Evolutionary conservation across 257 asterid genomes (phyloP).

Genomic region (Osmanthus fragrans): DNA sequence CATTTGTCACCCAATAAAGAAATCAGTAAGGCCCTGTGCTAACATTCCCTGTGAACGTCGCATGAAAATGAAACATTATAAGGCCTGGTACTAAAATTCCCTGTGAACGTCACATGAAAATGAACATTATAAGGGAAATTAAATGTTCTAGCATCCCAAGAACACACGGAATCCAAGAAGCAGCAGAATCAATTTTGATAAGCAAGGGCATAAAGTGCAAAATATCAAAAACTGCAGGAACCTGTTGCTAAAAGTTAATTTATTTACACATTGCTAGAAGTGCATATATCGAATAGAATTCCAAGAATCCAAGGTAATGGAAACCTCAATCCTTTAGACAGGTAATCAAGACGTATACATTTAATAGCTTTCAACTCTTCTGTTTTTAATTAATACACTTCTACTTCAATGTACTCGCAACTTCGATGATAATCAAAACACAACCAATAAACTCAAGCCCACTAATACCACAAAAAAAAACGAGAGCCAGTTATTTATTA

Average conservation of each 20-base stretch:
- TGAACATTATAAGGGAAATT: not conserved
- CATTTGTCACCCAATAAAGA: conserved; percentile 22
- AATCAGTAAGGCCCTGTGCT: conserved; percentile 6
- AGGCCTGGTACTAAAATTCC: not conserved
- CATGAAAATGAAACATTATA: conserved; percentile 1
- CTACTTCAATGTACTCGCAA: not conserved
- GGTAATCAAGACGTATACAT: not conserved
- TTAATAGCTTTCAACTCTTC: not conserved
- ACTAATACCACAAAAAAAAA: not conserved
- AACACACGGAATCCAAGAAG: not conserved
- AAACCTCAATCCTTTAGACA: not conserved
- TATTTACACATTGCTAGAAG: conserved; percentile 6
- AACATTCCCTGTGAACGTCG: conserved; percentile 2
- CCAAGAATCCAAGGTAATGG: not conserved
- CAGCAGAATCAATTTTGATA: not conserved
- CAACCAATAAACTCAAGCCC: conserved; percentile 9
- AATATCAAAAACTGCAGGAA: conserved; percentile 2
- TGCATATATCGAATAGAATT: not conserved
- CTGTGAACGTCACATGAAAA: conserved; percentile 9
- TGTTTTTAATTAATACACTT: not conserved
- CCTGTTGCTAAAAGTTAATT: not conserved
- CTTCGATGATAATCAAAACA: not conserved
- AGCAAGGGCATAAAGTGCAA: not conserved
- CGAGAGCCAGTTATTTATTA: not conserved
- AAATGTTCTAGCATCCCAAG: not conserved